Evolutionary conservation across 805 yeast genomes (phyloP), one percentile per base, ranked within the genome.

Genomic region (Henningerozyma blattae): DNA sequence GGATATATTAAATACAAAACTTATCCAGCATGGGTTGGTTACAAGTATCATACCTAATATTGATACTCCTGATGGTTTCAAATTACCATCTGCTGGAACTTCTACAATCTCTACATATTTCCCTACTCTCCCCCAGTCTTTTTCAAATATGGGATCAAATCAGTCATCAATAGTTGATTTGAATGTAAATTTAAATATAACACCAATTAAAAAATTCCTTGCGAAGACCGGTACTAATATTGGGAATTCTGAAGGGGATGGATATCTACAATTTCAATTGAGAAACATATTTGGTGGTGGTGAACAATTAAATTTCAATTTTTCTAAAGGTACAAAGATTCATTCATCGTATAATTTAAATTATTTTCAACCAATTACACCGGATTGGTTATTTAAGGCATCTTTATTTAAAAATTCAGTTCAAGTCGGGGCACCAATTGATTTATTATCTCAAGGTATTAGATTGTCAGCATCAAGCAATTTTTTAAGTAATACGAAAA

Each of bases 221-320:
- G 87, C 94, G 34, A 82, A 81, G 46, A 83, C 96, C 1, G 99
- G 99, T 4, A 91, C 97, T 2, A 87, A 86, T 55, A 72, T 91
- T 6, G 97, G 97, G 2, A 89, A 91, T 51, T 94, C 94, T 22
- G 97, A 91, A 61, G 98, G 96, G 20, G 50, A 83, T 50, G 97
- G 96, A 1, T 86, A 87, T 50, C 67, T 85, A 31, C 77, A 83
- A 22, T 72, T 87, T 36, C 86, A 75, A 54, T 31, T 47, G 38
- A 55, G 67, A 29, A 78, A 78, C 47, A 59, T 70, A 7, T 67
- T 77, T 42, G 85, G 82, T 4, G 78, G 77, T n/a, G 85, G 81
- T 13, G 87, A 79, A 49, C 59, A 59, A 5, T 45, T 80, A 13
- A 59, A 68, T 13, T 39, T 75, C 13, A 75, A 75, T 39, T 66